A percentile compares a stretch with the other conserved stretches of the same genome.
phyloP scores from a whole-genome alignment of 305 asterid species.

The Fraxinus platypoda region DNA sequence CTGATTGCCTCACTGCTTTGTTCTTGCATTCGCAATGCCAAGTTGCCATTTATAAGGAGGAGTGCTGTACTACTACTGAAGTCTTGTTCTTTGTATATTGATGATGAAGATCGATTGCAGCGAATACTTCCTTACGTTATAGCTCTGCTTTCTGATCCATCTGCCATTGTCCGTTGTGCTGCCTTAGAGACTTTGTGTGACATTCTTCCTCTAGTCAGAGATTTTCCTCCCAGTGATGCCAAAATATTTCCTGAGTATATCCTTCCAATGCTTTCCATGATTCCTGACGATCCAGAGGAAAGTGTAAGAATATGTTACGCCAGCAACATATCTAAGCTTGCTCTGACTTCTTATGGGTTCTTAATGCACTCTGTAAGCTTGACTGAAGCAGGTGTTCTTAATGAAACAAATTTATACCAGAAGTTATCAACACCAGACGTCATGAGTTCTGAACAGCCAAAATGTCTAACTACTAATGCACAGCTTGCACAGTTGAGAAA shows the following conservation, averaged over 20 bases:
- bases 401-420: constrained; percentile 60
- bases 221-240: constrained; percentile 99
- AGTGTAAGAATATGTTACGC: constrained; percentile 98
- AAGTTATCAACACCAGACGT: constrained; percentile 49
- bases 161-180: constrained; percentile 97
- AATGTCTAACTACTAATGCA: constrained; percentile 58
- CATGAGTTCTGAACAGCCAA: constrained; percentile 44
- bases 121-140: constrained; percentile 97
- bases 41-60: constrained; percentile 90
- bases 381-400: constrained; percentile 97
- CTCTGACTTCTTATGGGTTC: constrained; percentile 93
- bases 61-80: constrained; percentile 86
- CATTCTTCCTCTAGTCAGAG: constrained; percentile 92
- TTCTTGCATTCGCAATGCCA: constrained; percentile 92
- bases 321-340: constrained; percentile 87
- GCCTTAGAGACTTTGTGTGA: constrained; percentile 93
- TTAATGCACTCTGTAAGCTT: constrained; percentile 90
- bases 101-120: constrained; percentile 92
- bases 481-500: constrained; percentile 89
- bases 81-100: constrained; percentile 87
- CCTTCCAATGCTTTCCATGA: constrained; percentile 98
- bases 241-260: constrained; percentile 97
- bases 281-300: constrained; percentile 99
- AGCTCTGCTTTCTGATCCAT: constrained; percentile 92
- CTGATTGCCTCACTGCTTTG: constrained; percentile 93